Percentiles rank a stretch among this genome's conserved stretches.
phyloP scores from a whole-genome alignment of 768 basidiomycete genomes.

The Podaxis rugospora region DNA sequence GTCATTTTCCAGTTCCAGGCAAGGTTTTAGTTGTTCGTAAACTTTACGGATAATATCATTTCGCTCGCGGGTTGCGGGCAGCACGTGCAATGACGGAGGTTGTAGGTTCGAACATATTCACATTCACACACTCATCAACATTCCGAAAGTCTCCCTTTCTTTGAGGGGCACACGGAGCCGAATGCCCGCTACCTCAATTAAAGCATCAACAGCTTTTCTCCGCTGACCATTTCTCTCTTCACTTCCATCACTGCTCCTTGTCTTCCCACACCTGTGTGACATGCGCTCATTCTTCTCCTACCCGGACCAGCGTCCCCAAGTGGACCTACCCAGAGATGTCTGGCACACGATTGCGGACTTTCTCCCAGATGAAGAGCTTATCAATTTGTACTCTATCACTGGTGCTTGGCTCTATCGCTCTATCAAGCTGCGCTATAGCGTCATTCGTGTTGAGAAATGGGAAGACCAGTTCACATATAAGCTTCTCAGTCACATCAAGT shows the following conservation, averaged over 20 bases:
- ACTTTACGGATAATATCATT: not conserved
- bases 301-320: not conserved
- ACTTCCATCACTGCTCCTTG: not conserved
- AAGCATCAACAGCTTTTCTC: not conserved
- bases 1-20: not conserved
- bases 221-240: not conserved
- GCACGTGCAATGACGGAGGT: not conserved
- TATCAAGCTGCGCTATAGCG: slow-evolving; percentile 24
- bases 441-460: slow-evolving; percentile 21
- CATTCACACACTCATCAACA: not conserved
- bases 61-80: not conserved
- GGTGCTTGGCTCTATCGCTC: slow-evolving; percentile 27
- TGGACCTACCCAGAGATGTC: slow-evolving; percentile 27
- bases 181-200: slow-evolving; percentile 5
- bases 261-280: not conserved
- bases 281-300: not conserved
- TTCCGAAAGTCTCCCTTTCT: not conserved
- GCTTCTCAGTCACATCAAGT: not conserved
- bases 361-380: slow-evolving; percentile 23
- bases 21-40: too few species aligned
- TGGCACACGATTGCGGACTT: slow-evolving; percentile 27
- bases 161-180: not conserved
- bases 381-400: slow-evolving; percentile 24
- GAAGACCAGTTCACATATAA: slow-evolving; percentile 11
- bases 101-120: not conserved